A percentile compares a stretch with the other conserved stretches of the same genome.
These are phyloP conservation scores for Calvatia gigantea DNA, from an alignment of 768 basidiomycete species.

Conservation along the genomic window DNA sequence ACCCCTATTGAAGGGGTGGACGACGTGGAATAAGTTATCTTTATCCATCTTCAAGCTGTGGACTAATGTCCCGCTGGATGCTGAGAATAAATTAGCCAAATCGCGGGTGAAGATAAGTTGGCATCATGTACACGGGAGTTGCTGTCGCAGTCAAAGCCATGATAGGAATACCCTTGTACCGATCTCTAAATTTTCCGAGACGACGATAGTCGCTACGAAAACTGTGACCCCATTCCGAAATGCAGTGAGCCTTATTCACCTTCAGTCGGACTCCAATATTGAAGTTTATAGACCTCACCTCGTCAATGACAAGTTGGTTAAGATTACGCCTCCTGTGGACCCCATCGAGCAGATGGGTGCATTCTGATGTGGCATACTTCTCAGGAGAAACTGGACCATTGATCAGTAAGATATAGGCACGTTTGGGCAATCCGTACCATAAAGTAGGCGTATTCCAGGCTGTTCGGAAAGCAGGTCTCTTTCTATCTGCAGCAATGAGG, in stretches of 20 bases:
- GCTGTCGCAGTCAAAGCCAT: conserved; percentile 89
- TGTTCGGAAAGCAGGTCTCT: conserved; percentile 57
- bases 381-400: conserved; percentile 67
- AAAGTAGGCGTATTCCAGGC: conserved; percentile 61
- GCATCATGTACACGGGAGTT: conserved; percentile 51
- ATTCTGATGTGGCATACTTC: conserved; percentile 53
- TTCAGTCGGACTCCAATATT: neutral
- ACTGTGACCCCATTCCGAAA: conserved; percentile 87
- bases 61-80: conserved; percentile 73
- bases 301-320: conserved; percentile 77
- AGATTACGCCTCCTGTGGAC: conserved; percentile 55
- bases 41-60: conserved; percentile 56
- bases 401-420: neutral
- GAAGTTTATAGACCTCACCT: conserved; percentile 39
- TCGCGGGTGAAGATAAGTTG: neutral
- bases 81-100: conserved; percentile 29
- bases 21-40: conserved; percentile 53
- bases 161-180: conserved; percentile 69
- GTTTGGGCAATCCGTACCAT: conserved; percentile 52
- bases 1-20: conserved; percentile 77
- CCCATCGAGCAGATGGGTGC: conserved; percentile 44
- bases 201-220: conserved; percentile 73
- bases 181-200: conserved; percentile 66
- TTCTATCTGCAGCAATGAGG: conserved; percentile 42
- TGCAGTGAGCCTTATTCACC: conserved; percentile 66